Conservation (phyloP, 768 basidiomycete genomes). For the Boletus vermiculosoides region DNA sequence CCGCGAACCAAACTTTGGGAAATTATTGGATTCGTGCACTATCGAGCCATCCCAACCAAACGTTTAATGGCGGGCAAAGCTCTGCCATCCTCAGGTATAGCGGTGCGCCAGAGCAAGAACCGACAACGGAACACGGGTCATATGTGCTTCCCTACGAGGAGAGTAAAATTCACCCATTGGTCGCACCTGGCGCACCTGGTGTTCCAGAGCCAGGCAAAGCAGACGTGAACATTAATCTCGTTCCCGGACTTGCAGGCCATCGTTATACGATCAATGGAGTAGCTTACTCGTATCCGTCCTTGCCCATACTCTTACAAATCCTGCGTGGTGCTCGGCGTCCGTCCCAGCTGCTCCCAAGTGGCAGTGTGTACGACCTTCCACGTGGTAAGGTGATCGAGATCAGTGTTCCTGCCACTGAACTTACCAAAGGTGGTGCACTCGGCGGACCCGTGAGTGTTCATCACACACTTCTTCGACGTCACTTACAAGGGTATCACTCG, state of each 20-base stretch:
- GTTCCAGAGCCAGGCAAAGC: constrained; percentile 20
- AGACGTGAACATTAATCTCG: constrained; percentile 26
- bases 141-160: constrained; percentile 16
- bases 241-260: not conserved
- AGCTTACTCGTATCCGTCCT: constrained; percentile 3
- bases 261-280: constrained; percentile 11
- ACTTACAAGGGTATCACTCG: not conserved
- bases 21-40: constrained; percentile 40
- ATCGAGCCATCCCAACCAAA: constrained; percentile 23
- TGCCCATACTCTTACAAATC: constrained; percentile 24
- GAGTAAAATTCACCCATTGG: constrained; percentile 17
- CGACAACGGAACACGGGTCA: constrained; percentile 23
- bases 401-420: constrained; percentile 16
- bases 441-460: constrained; percentile 32
- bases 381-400: constrained; percentile 16
- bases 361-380: constrained; percentile 17
- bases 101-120: constrained; percentile 27
- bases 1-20: constrained; percentile 37
- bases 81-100: constrained; percentile 23
- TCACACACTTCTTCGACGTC: not conserved
- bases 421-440: constrained; percentile 18
- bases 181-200: constrained; percentile 24
- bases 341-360: constrained; percentile 13
- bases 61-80: constrained; percentile 31
- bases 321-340: constrained; percentile 21